Base-by-base conservation (phyloP, 441 rosid genomes). In the Pelargonium cotyledonis region DNA sequence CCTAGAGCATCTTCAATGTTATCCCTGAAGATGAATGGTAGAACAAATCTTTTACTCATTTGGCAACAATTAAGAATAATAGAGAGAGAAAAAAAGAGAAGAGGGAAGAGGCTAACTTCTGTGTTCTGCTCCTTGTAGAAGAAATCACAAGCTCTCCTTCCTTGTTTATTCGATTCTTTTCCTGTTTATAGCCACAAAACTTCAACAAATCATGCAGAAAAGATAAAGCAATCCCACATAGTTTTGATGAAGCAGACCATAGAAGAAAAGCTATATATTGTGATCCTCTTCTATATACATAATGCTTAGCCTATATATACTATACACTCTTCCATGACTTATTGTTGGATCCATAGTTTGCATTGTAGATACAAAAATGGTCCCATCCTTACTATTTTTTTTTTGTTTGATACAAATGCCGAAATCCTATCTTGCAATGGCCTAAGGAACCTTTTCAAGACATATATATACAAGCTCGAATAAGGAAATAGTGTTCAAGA, bases 131-230 rank as follows among this genome's bases (percentile, higher is more conserved):
- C 84, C 83, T 95, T 23, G 97, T 92, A 26, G 99, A 95, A 70
- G 97, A 90, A 72, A 95, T 82, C 80, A 95, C 99, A 18, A 95
- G 80, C 74, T 95, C 97, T 31, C 98, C 97, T 23, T 95, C 98
- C 83, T 83, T 89, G 85, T 95, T 92, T 72, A 95, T 92, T 68
- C 96, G 80, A 74, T 92, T 95, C 84, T 92, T 95, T 82, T 95
- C 98, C 97, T 95, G 84, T 76, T 76, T 53, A 75, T 46, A 69
- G 31, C 61, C 61, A 76, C 61, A 76, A 44, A 41, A 55, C 8
- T 26, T 35, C 61, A 55, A 15, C 6, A 16, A 55, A 55, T 16
- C 19, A 1, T 55, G 19, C 61, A 55, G 61, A 19, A 6, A 7
- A 10, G 19, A 26, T 55, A 55, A 55, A 8, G 10, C 44, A 40